phyloP scores from a whole-genome alignment of 192 early-diverging fungal genomes.

The Paraglomus brasilianum region DNA sequence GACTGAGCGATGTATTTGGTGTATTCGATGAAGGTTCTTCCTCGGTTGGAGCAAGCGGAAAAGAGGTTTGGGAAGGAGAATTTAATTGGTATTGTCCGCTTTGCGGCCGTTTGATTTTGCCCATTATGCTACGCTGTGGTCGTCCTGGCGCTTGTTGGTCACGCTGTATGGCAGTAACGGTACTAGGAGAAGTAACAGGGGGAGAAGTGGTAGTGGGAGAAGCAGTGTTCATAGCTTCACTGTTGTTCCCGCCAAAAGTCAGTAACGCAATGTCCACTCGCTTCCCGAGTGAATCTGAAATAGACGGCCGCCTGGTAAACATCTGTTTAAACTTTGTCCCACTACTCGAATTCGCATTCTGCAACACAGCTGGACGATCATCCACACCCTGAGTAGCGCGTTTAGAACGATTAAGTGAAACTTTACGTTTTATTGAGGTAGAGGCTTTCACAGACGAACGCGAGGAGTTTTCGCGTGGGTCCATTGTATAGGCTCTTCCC shows the following conservation, averaged over 20 bases:
- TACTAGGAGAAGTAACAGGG: neutral
- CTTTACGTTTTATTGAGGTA: conserved; percentile 17
- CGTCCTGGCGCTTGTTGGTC: neutral
- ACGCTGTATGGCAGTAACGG: neutral
- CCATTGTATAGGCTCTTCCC: too few species aligned
- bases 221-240: neutral
- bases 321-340: conserved; percentile 18
- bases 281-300: neutral
- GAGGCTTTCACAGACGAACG: neutral
- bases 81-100: neutral
- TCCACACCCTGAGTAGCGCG: conserved; percentile 18
- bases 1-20: conserved; percentile 33
- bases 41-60: neutral
- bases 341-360: neutral
- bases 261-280: neutral
- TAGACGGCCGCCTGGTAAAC: conserved; percentile 20
- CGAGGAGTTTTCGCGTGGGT: neutral
- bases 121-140: neutral
- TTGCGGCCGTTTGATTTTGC: neutral
- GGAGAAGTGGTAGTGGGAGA: neutral
- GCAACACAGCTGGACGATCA: neutral
- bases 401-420: neutral
- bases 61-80: conserved; percentile 11
- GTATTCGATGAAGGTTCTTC: conserved; percentile 14
- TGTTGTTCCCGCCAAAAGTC: neutral